Percentiles rank a stretch among this genome's conserved stretches.
phyloP scores from a whole-genome alignment of 116 monocot genomes.

The Dioscorea cayenensis region DNA sequence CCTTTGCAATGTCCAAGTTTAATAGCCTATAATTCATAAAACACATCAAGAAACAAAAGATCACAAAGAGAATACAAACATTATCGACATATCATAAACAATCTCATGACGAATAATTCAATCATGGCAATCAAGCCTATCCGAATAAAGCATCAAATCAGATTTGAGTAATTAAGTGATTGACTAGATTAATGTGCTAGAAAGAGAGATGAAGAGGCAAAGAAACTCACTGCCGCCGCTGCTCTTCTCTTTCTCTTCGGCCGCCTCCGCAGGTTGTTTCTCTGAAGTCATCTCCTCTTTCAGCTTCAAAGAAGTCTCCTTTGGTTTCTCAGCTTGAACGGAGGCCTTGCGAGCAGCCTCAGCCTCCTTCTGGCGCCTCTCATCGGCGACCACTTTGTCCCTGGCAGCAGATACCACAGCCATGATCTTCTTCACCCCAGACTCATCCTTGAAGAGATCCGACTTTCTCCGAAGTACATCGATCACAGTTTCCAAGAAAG shows the following conservation, averaged over 20 bases:
- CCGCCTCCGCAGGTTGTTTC: conserved; percentile 3
- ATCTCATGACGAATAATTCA: too few relatives aligned
- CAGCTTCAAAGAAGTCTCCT: neutral
- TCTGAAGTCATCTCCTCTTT: neutral
- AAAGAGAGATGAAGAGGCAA: neutral
- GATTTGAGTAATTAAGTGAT: too few relatives aligned
- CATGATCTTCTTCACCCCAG: conserved; percentile 25
- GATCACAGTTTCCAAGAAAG: conserved; percentile 38
- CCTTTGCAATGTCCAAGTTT: too few relatives aligned
- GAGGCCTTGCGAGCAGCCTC: conserved; percentile 2
- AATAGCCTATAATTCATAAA: neutral
- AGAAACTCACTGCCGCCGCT: neutral
- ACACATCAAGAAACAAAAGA: neutral
- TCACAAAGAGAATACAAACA: neutral
- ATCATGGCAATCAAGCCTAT: neutral
- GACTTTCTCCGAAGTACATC: conserved; percentile 31
- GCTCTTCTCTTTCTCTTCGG: conserved; percentile 3
- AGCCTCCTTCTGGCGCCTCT: conserved; percentile 11
- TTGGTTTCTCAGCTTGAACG: conserved; percentile 2
- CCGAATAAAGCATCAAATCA: neutral
- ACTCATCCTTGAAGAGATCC: conserved; percentile 39
- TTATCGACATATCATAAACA: neutral
- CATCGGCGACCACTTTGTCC: conserved; percentile 32
- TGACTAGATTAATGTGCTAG: neutral
- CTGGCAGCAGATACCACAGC: conserved; percentile 24